Base-by-base conservation (phyloP, 257 asterid species). In the Forsythia suspensa region DNA sequence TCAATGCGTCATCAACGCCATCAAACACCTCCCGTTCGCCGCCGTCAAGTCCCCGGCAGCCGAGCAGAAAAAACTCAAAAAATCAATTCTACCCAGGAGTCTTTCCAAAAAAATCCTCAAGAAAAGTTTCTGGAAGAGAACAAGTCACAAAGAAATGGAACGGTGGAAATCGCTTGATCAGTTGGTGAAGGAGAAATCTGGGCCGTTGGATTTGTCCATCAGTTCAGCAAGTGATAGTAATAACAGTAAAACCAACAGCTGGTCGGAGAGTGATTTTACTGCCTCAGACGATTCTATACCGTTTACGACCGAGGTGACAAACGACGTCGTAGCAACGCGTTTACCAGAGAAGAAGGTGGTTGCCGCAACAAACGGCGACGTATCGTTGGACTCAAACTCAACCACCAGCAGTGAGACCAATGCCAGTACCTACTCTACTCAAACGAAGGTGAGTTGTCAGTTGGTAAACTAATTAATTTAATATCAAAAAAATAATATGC, bases 241-340 rank as follows among this genome's bases (percentile, higher is more conserved):
- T 55, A 73, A 70, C 83, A 72, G 84, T 74, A 82, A 88, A 21
- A 85, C 90, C 72, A 75, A 71, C 80, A 83, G 88, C 76, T 90
- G 94, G 89, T 85, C 87, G 21, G 92, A 81, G 37, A 84, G 88
- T 76, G 91, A 88, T 82, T 86, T 89, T 80, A 88, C 97, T 1
- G 85, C 79, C 40, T 80, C 92, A 6, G 90, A 80, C 24, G 76
- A 79, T 57, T 80, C 79, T 38, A 61, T 48, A 13, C 72, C 38
- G 44, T 44, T 74, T 34, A 72, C 77, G 9, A 80, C 77, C 3
- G 75, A 43, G 70, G 74, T 4, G 18, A 24, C 5, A 20, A 67
- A 85, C 79, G 85, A 80, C 71, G 86, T 10, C 79, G 86, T 73
- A 2, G 46, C 43, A 29, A 29, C 34, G 34, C 34, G 34, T 29